These are phyloP conservation scores for Leptographium galeiforme DNA, from an alignment of 2,329 filamentous ascomycete genomes.

Conservation along the genomic window DNA sequence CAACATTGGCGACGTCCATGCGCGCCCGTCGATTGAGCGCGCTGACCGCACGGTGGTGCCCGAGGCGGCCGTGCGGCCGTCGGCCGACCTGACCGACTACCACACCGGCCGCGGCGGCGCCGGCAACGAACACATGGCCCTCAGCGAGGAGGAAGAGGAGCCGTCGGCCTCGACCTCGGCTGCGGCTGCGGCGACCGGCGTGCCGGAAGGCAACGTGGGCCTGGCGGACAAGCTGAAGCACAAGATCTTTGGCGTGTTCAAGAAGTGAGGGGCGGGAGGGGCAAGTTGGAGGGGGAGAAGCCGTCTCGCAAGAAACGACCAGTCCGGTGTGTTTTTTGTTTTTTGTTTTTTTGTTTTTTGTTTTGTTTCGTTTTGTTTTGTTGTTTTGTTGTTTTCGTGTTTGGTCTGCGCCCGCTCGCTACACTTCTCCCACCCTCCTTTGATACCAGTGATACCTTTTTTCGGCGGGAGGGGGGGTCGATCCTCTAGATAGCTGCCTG, in stretches of 20 bases:
- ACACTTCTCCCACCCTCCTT: neutral
- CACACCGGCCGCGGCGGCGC: slow-evolving; percentile 48
- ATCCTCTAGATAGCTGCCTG: no score
- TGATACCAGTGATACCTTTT: neutral
- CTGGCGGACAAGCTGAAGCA: slow-evolving; percentile 45
- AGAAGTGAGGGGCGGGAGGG: slow-evolving; percentile 22
- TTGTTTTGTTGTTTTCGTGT: neutral
- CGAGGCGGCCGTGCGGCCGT: slow-evolving; percentile 34
- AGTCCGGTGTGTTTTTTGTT: no score
- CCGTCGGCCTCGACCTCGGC: slow-evolving; percentile 14
- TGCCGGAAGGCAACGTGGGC: slow-evolving; percentile 20
- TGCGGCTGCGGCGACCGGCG: slow-evolving; percentile 9
- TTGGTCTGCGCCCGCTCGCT: neutral
- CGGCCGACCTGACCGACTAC: slow-evolving; percentile 33
- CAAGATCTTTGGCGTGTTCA: slow-evolving; percentile 37
- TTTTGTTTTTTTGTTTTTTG: neutral
- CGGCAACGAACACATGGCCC: slow-evolving; percentile 36
- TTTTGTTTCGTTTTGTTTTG: no score
- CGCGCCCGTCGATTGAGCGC: slow-evolving; percentile 22
- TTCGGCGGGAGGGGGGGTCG: neutral
- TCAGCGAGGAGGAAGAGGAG: no score
- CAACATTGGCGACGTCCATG: slow-evolving; percentile 41
- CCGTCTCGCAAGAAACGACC: no score
- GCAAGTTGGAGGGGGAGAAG: no score
- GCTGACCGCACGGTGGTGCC: slow-evolving; percentile 40